phyloP scores from a whole-genome alignment of 208 protist genomes.

The Acanthamoeba sp. region DNA sequence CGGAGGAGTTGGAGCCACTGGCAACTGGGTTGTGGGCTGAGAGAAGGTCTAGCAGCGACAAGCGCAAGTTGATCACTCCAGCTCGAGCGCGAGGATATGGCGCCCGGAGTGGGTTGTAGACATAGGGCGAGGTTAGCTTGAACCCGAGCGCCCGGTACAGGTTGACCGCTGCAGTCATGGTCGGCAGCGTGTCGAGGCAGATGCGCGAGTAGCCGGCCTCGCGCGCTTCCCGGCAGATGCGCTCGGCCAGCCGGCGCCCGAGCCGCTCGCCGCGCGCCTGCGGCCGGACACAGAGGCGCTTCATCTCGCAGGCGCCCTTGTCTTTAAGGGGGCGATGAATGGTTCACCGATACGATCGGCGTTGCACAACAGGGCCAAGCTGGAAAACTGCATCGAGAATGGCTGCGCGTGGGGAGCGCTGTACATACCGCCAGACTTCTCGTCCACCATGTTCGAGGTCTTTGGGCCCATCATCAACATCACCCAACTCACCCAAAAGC shows the following conservation, averaged over 20 bases:
- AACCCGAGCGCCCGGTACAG: background rate
- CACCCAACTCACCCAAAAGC: background rate
- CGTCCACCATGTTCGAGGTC: slow-evolving; percentile 19
- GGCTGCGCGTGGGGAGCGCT: slow-evolving; percentile 43
- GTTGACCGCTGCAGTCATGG: background rate
- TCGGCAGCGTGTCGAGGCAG: background rate
- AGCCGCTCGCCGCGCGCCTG: background rate
- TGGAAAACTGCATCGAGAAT: background rate
- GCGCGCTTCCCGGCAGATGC: background rate
- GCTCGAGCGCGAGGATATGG: background rate
- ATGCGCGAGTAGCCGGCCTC: slow-evolving; percentile 12
- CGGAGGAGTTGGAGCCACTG: too few relatives aligned
- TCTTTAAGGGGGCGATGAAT: background rate
- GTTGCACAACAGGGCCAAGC: background rate
- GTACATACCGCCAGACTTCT: slow-evolving; percentile 50
- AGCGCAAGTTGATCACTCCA: too few relatives aligned
- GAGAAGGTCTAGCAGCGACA: too few relatives aligned
- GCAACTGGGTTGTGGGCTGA: too few relatives aligned
- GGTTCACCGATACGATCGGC: background rate
- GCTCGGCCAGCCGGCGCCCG: background rate
- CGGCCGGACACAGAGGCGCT: slow-evolving; percentile 1
- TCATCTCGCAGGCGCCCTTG: slow-evolving; percentile 37
- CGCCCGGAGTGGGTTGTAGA: background rate
- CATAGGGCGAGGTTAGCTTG: background rate
- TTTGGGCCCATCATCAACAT: slow-evolving; percentile 2